Conservation (phyloP, 345 rosid species). For the Sisymbrium altissimum region DNA sequence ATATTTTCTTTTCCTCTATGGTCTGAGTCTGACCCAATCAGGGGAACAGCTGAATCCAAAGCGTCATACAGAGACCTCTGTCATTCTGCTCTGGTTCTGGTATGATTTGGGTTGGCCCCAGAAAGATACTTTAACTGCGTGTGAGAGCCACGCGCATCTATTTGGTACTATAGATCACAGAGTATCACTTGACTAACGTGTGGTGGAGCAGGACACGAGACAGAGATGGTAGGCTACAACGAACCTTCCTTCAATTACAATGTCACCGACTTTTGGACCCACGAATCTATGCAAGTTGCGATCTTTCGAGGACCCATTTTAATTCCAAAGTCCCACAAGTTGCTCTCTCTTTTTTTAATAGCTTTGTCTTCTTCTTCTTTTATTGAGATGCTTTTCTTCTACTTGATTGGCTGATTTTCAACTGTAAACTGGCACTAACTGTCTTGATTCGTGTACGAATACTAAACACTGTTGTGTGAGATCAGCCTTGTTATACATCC, state of each 20-base stretch:
- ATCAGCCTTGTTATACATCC: background rate
- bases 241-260: conserved; percentile 23
- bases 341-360: conserved; percentile 3
- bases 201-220: conserved; percentile 1
- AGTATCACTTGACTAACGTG: conserved; percentile 15
- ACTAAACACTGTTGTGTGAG: conserved; percentile 22
- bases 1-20: background rate
- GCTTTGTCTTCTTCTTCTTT: conserved; percentile 8
- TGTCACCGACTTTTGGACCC: conserved; percentile 26
- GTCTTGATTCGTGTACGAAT: conserved; percentile 12
- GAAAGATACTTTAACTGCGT: background rate
- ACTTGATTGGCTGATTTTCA: conserved; percentile 21
- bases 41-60: too few species aligned
- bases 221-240: conserved; percentile 20
- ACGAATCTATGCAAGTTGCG: conserved; percentile 33
- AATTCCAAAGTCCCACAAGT: conserved; percentile 27
- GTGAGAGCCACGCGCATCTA: conserved; percentile 1
- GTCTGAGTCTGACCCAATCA: background rate
- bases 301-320: conserved; percentile 16
- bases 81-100: background rate
- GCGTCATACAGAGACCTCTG: background rate
- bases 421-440: conserved; percentile 34
- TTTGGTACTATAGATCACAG: background rate
- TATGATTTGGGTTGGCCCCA: conserved; percentile 4
- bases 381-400: background rate